These are phyloP conservation scores for Saccharum officinarum DNA, from an alignment of 176 grass and related monocot genomes.

Conservation along the genomic window DNA sequence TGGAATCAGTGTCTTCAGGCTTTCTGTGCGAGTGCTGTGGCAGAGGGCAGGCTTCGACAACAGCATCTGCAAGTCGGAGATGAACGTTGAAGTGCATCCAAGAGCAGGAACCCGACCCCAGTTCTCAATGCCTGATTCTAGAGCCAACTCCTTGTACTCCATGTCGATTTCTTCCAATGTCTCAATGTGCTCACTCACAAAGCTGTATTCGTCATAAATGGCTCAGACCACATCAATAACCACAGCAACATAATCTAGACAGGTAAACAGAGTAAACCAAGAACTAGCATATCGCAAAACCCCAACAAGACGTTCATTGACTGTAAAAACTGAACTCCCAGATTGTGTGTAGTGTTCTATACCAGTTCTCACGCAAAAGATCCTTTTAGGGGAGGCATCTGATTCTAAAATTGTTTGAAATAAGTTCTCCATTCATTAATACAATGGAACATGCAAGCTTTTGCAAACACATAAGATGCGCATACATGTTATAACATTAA, in stretches of 20 bases:
- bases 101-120: conserved; percentile 96
- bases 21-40: conserved; percentile 46
- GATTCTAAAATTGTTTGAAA: background rate
- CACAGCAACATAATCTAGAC: background rate
- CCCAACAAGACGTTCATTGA: background rate
- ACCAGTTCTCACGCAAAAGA: background rate
- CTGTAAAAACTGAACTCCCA: background rate
- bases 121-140: conserved; percentile 88
- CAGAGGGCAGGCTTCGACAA: conserved; percentile 74
- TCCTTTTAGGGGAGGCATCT: background rate
- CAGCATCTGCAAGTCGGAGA: conserved; percentile 80
- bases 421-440: background rate
- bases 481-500: background rate
- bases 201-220: conserved; percentile 47
- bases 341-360: background rate
- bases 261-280: background rate
- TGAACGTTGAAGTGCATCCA: conserved; percentile 69
- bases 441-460: background rate
- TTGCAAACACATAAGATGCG: background rate
- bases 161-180: conserved; percentile 98
- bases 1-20: conserved; percentile 14
- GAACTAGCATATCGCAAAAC: background rate
- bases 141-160: conserved; percentile 93
- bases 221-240: background rate
- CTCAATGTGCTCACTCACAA: conserved; percentile 98